Percentiles rank a stretch among this genome's conserved stretches.
Evolutionary conservation across 2,329 filamentous ascomycete species (phyloP).

Genomic region (Ophiostoma himal-ulmi): DNA sequence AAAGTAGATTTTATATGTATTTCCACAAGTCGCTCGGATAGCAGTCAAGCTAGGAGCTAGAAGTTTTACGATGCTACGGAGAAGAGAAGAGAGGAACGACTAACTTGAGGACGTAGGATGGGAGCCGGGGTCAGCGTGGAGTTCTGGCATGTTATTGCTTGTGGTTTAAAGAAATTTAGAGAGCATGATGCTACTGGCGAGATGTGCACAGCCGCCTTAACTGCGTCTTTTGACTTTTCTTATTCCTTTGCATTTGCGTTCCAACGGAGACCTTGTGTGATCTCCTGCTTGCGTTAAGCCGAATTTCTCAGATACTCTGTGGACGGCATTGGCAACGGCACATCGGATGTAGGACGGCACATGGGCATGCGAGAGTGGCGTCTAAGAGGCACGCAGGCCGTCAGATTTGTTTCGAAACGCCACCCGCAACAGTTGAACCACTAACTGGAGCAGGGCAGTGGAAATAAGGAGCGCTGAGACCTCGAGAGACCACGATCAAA

Average conservation of each 20-base stretch:
- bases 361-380: slow-evolving; percentile 3
- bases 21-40: neutral
- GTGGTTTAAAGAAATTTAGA: neutral
- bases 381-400: neutral
- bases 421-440: neutral
- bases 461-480: neutral
- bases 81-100: neutral
- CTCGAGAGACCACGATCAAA: neutral
- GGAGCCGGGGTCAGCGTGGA: neutral
- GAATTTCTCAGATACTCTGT: neutral
- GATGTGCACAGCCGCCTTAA: neutral
- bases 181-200: neutral
- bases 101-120: neutral
- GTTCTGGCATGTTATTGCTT: neutral
- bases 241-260: no score
- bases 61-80: neutral
- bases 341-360: neutral
- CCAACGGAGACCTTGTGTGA: neutral
- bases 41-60: neutral
- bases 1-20: neutral
- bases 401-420: slow-evolving; percentile 6
- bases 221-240: neutral
- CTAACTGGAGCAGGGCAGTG: neutral
- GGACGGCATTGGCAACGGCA: neutral
- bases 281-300: neutral